A percentile compares a stretch with the other conserved stretches of the same genome.
These are phyloP conservation scores for Papilionanthe hybrid DNA, from an alignment of 116 monocot species.

Conservation along the genomic window DNA sequence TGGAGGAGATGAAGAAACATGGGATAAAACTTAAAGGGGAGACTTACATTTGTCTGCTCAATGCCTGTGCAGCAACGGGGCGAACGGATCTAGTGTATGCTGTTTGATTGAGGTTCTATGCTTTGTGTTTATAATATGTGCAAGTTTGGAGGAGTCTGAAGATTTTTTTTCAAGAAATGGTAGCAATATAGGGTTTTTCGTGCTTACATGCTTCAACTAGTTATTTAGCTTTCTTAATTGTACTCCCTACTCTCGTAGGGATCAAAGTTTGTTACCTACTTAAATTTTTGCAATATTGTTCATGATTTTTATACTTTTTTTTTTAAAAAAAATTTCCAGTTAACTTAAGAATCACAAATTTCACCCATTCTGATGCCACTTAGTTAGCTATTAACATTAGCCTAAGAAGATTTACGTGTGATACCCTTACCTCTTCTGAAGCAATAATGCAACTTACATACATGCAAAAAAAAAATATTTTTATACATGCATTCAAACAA, in stretches of 20 bases:
- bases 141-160: not conserved
- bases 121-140: constrained; percentile 3
- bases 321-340: not conserved
- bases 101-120: constrained; percentile 5
- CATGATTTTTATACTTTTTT: not conserved
- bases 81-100: constrained; percentile 81
- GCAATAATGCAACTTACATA: no score
- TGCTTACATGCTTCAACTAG: not conserved
- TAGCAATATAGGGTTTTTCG: not conserved
- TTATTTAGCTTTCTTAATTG: not conserved
- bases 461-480: no score
- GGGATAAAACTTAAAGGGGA: constrained; percentile 85
- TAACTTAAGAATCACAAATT: not conserved
- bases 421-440: no score
- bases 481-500: no score
- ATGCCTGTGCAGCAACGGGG: constrained; percentile 88
- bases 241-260: not conserved
- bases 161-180: not conserved
- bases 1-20: constrained; percentile 93
- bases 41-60: constrained; percentile 86
- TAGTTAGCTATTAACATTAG: not conserved
- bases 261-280: not conserved
- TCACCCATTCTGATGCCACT: not conserved
- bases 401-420: no score
- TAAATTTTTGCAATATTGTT: not conserved